Base-by-base conservation (phyloP, 31 red algal genomes). In the Bonnemaisonia californica region DNA sequence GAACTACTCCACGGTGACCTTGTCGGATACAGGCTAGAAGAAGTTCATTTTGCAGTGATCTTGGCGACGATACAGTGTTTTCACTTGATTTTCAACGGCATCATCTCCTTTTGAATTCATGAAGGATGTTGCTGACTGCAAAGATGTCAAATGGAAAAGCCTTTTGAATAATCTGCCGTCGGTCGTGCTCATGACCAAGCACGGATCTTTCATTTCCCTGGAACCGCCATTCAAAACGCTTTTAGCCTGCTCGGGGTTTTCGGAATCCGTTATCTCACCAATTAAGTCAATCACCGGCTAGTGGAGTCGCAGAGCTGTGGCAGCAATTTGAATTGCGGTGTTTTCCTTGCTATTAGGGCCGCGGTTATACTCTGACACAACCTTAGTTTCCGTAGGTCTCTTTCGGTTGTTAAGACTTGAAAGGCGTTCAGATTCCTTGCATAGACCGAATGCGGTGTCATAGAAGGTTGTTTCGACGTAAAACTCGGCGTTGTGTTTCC, bases 401-500 rank as follows among this genome's bases (percentile, higher is more conserved):
- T 68, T 68, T 4, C 7, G 7, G 31, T 0, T 33, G 27, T 68
- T 51, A 23, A 21, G 28, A 18, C 12, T 36, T 0, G 4, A 0
- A 27, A 68, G 31, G 12, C 11, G 29, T 0, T 51, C 35, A 35
- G 22, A 30, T 35, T 68, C 63, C 0, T 1, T 32, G 5, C 22
- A 4, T 19, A 68, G 63, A 3, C 63, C 63, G n/a, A 16, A 36
- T 36, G 1, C 28, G 19, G 0, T 35, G 31, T 68, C 63, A 68
- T 68, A 68, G 63, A 68, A 68, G 11, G 1, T 51, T 18, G 63
- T 27, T 32, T 33, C 63, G n/a, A 68, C 18, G 36, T 36, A 68
- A 33, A 68, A 68, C n/a, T 28, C 63, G 5, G 22, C 28, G 0
- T 3, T 0, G 36, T 68, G 0, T 0, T 68, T 68, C 13, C 36